A percentile compares a stretch with the other conserved stretches of the same genome.
Evolutionary conservation across 495 filamentous ascomycete genomes (phyloP).

Genomic region (Xylona heveae): DNA sequence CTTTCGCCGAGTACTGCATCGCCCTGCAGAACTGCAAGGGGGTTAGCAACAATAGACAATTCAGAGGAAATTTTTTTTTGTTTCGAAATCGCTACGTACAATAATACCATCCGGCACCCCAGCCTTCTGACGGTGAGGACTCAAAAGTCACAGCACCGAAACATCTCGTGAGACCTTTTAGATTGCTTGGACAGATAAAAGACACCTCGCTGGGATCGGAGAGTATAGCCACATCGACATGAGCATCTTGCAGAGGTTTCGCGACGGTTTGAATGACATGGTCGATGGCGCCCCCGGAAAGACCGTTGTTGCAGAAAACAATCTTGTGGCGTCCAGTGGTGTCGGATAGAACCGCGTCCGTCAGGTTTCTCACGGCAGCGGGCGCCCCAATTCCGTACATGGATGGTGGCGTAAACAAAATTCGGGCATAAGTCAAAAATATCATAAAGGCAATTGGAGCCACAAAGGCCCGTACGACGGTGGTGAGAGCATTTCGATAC

Average conservation of each 20-base stretch:
- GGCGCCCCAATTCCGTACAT: constrained; percentile 41
- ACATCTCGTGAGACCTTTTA: constrained; percentile 51
- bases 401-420: constrained; percentile 45
- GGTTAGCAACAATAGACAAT: no score
- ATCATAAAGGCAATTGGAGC: constrained; percentile 15
- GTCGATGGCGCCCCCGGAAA: constrained; percentile 47
- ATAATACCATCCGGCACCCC: constrained; percentile 58
- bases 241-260: constrained; percentile 24
- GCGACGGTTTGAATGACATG: constrained; percentile 41
- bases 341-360: constrained; percentile 30
- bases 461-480: constrained; percentile 44
- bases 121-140: constrained; percentile 46
- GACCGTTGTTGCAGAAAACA: constrained; percentile 63
- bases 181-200: constrained; percentile 36
- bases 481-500: constrained; percentile 37
- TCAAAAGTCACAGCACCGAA: constrained; percentile 57
- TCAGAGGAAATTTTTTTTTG: no score
- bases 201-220: constrained; percentile 30
- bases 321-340: constrained; percentile 29
- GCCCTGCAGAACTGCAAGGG: constrained; percentile 50
- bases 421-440: constrained; percentile 45
- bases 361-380: constrained; percentile 34
- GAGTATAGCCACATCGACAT: constrained; percentile 32
- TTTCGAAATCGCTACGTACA: no score
- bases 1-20: constrained; percentile 39